Conservation (phyloP, 2,329 filamentous ascomycete species). For the Sarocladium oryzae region DNA sequence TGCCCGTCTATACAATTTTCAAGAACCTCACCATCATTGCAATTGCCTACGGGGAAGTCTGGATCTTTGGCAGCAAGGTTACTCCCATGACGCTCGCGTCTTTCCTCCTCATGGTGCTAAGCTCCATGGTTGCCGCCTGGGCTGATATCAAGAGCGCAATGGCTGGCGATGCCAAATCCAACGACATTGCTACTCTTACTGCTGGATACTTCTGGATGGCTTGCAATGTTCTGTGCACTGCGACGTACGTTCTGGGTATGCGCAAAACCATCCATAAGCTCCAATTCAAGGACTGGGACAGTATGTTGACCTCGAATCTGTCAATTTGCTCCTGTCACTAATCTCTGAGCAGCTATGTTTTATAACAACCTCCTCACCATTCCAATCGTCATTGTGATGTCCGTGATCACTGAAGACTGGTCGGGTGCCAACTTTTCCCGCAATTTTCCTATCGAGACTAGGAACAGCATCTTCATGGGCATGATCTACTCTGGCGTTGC, state of each 20-base stretch:
- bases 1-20: conserved; percentile 99
- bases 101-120: conserved; percentile 94
- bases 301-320: conserved; percentile 49
- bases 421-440: conserved; percentile 71
- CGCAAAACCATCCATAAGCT: conserved; percentile 98
- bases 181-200: conserved; percentile 75
- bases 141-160: conserved; percentile 88
- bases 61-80: conserved; percentile 95
- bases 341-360: conserved; percentile 75
- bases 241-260: conserved; percentile 86
- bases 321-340: conserved; percentile 20
- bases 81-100: conserved; percentile 82
- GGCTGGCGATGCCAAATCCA: conserved; percentile 47
- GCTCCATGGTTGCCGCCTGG: conserved; percentile 92
- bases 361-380: conserved; percentile 99
- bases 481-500: conserved; percentile 93
- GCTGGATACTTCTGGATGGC: conserved; percentile 97
- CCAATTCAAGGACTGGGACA: conserved; percentile 99
- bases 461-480: conserved; percentile 73
- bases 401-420: conserved; percentile 87
- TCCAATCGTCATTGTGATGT: conserved; percentile 77
- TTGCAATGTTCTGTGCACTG: conserved; percentile 91
- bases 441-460: conserved; percentile 82
- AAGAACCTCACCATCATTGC: conserved; percentile 99
- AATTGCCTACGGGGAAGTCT: conserved; percentile 95